Conservation (phyloP, 164 flowering plant genomes). For the Tetrastigma voinierianum region DNA sequence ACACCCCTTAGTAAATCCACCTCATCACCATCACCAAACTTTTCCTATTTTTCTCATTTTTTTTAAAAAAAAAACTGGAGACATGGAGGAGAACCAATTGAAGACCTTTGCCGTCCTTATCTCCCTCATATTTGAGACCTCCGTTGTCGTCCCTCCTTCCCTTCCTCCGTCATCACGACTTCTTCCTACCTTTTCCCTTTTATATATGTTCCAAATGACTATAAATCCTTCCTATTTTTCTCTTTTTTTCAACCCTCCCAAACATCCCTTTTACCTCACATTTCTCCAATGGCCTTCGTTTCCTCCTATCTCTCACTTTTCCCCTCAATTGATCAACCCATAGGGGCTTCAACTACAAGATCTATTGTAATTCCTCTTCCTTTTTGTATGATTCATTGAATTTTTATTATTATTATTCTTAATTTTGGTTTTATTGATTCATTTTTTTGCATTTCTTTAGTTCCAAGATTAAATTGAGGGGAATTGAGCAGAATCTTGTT, state of each 20-base stretch:
- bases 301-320: constrained; percentile 5
- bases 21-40: no score
- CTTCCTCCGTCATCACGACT: no score
- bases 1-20: no score
- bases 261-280: neutral
- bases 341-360: neutral
- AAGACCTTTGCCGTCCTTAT: no score
- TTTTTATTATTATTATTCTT: neutral
- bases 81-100: no score
- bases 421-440: neutral
- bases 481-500: constrained; percentile 32
- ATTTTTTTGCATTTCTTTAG: constrained; percentile 45
- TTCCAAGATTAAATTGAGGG: constrained; percentile 21
- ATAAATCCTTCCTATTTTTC: no score
- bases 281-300: constrained; percentile 12
- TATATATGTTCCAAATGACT: no score
- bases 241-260: neutral
- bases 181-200: no score
- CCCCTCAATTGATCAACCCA: neutral
- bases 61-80: no score
- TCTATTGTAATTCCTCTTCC: constrained; percentile 14
- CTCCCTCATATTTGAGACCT: no score
- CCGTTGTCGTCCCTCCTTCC: no score
- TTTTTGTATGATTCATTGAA: neutral
- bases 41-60: no score